Evolutionary conservation across 2,329 filamentous ascomycete genomes (phyloP).

Genomic region (Pochonia chlamydosporia): DNA sequence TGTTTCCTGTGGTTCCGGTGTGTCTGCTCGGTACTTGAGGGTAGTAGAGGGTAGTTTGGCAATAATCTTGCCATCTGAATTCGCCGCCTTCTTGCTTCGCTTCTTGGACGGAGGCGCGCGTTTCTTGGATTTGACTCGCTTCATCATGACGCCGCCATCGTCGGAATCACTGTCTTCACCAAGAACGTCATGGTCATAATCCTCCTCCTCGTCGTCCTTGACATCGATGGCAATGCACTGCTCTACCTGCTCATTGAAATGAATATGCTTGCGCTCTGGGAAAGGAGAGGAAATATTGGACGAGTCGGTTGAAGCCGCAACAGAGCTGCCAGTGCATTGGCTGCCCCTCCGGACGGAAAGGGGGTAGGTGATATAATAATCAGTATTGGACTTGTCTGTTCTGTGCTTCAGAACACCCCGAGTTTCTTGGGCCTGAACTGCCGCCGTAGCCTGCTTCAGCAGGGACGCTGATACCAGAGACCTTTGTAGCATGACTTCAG

Average conservation of each 20-base stretch:
- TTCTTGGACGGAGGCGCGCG: conserved; percentile 44
- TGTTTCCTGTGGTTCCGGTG: conserved; percentile 58
- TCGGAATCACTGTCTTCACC: conserved; percentile 64
- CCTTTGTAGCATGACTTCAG: conserved; percentile 86
- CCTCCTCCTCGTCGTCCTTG: conserved; percentile 72
- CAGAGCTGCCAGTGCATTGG: conserved; percentile 54
- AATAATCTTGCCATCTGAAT: conserved; percentile 74
- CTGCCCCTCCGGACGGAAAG: conserved; percentile 58
- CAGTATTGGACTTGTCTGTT: conserved; percentile 60
- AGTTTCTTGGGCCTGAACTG: conserved; percentile 75
- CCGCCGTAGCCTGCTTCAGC: conserved; percentile 81
- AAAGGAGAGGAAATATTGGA: conserved; percentile 63
- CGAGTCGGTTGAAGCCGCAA: conserved; percentile 60
- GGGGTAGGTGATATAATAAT: conserved; percentile 62
- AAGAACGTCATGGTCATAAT: conserved; percentile 49
- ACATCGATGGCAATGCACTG: conserved; percentile 92
- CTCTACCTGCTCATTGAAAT: conserved; percentile 93
- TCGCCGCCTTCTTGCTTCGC: conserved; percentile 30
- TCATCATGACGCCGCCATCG: conserved; percentile 83
- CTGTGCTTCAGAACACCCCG: conserved; percentile 44
- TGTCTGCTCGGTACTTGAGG: conserved; percentile 76
- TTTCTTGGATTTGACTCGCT: conserved; percentile 53
- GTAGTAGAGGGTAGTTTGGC: conserved; percentile 84
- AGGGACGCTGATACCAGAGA: conserved; percentile 85
- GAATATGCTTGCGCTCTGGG: conserved; percentile 76